Conservation (phyloP, 495 filamentous ascomycete species). For the Podospora pseudoanserina region DNA sequence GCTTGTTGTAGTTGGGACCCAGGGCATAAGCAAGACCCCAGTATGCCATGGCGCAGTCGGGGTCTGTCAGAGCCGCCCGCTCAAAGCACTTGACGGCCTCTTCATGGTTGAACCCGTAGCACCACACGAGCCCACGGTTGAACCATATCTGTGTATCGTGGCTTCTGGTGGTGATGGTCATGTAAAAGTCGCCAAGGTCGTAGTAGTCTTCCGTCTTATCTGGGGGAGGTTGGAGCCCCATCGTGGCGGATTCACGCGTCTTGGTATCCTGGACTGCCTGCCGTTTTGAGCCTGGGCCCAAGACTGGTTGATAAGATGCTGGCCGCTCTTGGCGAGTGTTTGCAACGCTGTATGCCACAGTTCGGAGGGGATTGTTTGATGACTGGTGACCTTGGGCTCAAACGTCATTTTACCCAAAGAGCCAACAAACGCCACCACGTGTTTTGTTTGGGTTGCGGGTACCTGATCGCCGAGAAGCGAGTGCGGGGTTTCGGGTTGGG, state of each 20-base stretch:
- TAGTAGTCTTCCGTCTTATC: conserved; percentile 40
- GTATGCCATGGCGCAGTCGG: conserved; percentile 56
- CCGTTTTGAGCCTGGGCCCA: background rate
- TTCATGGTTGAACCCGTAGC: conserved; percentile 64
- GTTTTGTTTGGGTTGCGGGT: background rate
- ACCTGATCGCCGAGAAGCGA: background rate
- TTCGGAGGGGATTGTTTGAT: background rate
- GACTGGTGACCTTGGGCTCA: background rate
- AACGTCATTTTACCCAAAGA: background rate
- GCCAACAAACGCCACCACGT: background rate
- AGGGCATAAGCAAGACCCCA: conserved; percentile 65
- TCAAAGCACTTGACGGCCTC: conserved; percentile 59
- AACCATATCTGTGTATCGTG: conserved; percentile 56
- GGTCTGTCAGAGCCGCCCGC: conserved; percentile 51
- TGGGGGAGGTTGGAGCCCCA: background rate
- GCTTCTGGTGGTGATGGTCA: conserved; percentile 44
- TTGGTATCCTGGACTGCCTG: background rate
- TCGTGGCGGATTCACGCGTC: background rate
- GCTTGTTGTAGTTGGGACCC: conserved; percentile 73
- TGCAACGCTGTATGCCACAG: background rate
- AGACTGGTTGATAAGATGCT: conserved; percentile 5
- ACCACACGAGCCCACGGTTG: conserved; percentile 60
- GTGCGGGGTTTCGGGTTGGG: background rate
- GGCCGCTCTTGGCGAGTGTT: background rate
- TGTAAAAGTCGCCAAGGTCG: conserved; percentile 53